Conservation (phyloP, 257 asterid genomes). For the Thymus quinquecostatus region DNA sequence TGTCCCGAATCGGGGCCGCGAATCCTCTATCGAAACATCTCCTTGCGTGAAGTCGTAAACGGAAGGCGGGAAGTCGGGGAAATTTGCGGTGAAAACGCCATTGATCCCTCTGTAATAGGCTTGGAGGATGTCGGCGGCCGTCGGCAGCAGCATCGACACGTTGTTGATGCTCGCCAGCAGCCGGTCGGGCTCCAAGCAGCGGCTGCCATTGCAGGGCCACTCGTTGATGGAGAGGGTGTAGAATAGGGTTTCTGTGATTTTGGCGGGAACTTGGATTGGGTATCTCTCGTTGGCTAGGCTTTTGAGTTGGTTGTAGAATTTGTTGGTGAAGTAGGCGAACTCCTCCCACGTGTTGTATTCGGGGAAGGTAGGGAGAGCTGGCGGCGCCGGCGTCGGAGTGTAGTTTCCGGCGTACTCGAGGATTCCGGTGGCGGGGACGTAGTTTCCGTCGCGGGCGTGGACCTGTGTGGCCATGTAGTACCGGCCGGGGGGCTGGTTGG, state of each 20-base stretch:
- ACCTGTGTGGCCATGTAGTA: conserved; percentile 66
- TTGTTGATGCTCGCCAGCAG: conserved; percentile 60
- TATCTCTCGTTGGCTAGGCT: conserved; percentile 37
- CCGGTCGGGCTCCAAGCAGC: conserved; percentile 42
- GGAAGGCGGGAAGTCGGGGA: background rate
- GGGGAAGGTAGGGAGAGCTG: conserved; percentile 28
- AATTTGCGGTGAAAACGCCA: background rate
- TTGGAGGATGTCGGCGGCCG: conserved; percentile 37
- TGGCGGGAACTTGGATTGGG: conserved; percentile 46
- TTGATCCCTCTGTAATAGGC: conserved; percentile 41
- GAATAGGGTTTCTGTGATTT: conserved; percentile 21
- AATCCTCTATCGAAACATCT: rapidly evolving
- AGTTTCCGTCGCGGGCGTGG: conserved; percentile 6
- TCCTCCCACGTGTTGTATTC: conserved; percentile 37
- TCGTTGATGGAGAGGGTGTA: conserved; percentile 49
- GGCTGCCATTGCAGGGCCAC: conserved; percentile 34
- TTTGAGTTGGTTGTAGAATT: conserved; percentile 20
- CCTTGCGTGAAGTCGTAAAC: background rate
- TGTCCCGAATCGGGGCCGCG: background rate
- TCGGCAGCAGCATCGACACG: conserved; percentile 34
- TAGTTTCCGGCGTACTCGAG: conserved; percentile 45
- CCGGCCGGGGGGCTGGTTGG: conserved; percentile 49
- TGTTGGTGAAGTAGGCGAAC: conserved; percentile 30
- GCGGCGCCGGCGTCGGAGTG: conserved; percentile 26
- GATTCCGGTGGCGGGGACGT: conserved; percentile 48